Conservation (phyloP, 2,329 filamentous ascomycete species). For the Mycocentrospora acerina region DNA sequence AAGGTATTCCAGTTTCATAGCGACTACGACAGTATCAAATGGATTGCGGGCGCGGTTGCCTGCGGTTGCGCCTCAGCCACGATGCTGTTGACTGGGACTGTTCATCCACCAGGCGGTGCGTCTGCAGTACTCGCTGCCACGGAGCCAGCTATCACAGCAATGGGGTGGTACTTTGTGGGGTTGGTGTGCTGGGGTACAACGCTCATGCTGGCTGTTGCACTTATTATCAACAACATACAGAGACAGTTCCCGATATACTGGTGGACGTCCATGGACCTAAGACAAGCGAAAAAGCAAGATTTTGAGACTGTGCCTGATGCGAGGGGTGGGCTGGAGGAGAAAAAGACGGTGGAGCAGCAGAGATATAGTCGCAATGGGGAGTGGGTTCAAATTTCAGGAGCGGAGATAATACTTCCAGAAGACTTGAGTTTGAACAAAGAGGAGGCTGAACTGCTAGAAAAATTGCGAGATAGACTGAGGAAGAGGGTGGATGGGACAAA, state of each 20-base stretch:
- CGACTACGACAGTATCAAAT: conserved; percentile 43
- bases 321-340: conserved; percentile 21
- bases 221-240: conserved; percentile 50
- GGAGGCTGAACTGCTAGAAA: conserved; percentile 40
- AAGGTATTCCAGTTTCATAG: conserved; percentile 48
- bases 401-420: conserved; percentile 37
- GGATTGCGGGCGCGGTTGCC: conserved; percentile 48
- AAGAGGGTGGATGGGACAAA: conserved; percentile 14
- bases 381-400: conserved; percentile 34
- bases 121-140: conserved; percentile 51
- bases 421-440: conserved; percentile 38
- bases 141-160: conserved; percentile 40
- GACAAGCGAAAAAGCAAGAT: conserved; percentile 20
- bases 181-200: conserved; percentile 45
- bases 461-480: conserved; percentile 35
- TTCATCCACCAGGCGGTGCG: conserved; percentile 54
- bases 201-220: conserved; percentile 47
- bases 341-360: conserved; percentile 15
- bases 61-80: conserved; percentile 47
- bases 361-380: conserved; percentile 16
- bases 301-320: conserved; percentile 27
- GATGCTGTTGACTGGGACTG: conserved; percentile 51
- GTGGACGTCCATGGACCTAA: conserved; percentile 49
- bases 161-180: conserved; percentile 51
- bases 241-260: conserved; percentile 51